Percentiles rank a stretch among this genome's conserved stretches.
Evolutionary conservation across 768 basidiomycete species (phyloP).

Genomic region (Inosperma sp.): DNA sequence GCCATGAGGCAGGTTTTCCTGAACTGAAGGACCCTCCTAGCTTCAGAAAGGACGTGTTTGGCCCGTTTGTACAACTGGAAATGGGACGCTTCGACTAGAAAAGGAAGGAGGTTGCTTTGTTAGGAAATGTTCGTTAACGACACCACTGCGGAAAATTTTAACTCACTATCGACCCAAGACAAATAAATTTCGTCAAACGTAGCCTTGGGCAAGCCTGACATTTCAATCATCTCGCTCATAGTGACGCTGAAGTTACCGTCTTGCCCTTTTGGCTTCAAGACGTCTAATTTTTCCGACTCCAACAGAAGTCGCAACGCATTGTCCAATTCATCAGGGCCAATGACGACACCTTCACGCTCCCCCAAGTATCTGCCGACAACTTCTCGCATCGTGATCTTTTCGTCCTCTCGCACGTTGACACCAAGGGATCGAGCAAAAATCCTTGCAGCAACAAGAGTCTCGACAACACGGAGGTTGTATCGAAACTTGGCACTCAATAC

Average conservation of each 20-base stretch:
- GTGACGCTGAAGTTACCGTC: constrained; percentile 58
- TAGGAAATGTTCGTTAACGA: no score
- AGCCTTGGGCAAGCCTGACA: constrained; percentile 51
- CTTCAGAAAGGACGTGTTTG: constrained; percentile 78
- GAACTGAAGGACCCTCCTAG: constrained; percentile 76
- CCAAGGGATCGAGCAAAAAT: constrained; percentile 61
- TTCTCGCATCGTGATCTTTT: constrained; percentile 62
- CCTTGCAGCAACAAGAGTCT: constrained; percentile 76
- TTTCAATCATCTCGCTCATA: constrained; percentile 66
- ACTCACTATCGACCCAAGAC: constrained; percentile 74
- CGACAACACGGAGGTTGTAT: constrained; percentile 92
- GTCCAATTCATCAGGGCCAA: constrained; percentile 43
- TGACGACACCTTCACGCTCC: constrained; percentile 43
- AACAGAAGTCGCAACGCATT: constrained; percentile 45
- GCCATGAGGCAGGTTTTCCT: constrained; percentile 57
- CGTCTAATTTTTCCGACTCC: constrained; percentile 42
- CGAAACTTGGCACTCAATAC: constrained; percentile 66
- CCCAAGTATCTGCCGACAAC: constrained; percentile 56
- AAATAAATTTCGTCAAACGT: constrained; percentile 66
- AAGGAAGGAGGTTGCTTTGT: constrained; percentile 7
- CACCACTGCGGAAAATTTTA: no score
- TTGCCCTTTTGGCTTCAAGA: constrained; percentile 43
- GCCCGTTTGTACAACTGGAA: constrained; percentile 83
- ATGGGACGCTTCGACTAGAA: constrained; percentile 68
- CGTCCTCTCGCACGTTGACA: constrained; percentile 36